Evolutionary conservation across 129 eudicot species (phyloP), one percentile per base, ranked within the genome.

Genomic region (Gnaphalium uliginosum): DNA sequence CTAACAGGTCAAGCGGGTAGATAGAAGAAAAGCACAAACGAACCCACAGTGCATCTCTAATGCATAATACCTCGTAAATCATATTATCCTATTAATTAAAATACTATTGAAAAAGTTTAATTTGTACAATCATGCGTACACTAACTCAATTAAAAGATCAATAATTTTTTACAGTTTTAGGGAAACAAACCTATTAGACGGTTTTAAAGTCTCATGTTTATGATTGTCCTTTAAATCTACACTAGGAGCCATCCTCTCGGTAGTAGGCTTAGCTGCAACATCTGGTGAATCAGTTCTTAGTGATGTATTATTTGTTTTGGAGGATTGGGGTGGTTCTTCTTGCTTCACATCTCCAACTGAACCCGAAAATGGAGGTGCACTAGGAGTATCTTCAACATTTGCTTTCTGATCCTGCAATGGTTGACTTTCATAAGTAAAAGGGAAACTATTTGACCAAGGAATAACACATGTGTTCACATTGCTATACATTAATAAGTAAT

Each of bases 341-440:
- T 78, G 86, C 68, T 83, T 84, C 53, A 81, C 77, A 64, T 86
- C 85, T 37, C 78, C 83, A 76, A 69, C 67, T 30, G 85, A 72
- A 64, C 73, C 84, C 75, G 73, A 74, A 79, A 88, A 83, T 7
- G 95, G 97, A 76, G 97, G 97, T 66, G 97, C 97, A 79, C 97
- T 91, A 2, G 97, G 97, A 74, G 76, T 75, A 58, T 86, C 89
- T 70, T 87, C 90, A 77, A 84, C 89, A 33, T 62, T 58, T 58
- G 62, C 77, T 81, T 76, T 71, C 21, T n/a, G 81, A 68, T 78
- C 81, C 82, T 85, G 83, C 69, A 61, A 73, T 9, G 26, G 33
- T 37, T 17, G 37, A 74, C 66, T 30, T 76, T 41, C 7, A 72
- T 65, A 50, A 71, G 48, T 30, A 50, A 22, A 33, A 54, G 21